Base-by-base conservation (phyloP, 1,139 yeast genomes). In the Nakaseomyces kungkrabaensis region DNA sequence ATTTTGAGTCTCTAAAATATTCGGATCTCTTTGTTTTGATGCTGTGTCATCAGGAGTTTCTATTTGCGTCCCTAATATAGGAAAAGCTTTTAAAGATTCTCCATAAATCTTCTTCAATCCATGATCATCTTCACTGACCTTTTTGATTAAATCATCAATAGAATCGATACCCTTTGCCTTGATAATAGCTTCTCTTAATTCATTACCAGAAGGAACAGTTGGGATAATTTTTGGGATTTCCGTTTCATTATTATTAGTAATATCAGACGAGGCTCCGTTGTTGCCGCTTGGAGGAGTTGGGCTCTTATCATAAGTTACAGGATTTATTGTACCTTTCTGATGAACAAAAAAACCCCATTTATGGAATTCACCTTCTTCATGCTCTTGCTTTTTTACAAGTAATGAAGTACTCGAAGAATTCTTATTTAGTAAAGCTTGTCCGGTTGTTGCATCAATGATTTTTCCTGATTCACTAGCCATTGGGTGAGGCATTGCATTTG, bases 311-410 rank as follows among this genome's bases (percentile, higher is more conserved):
- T 65, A 42, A 61, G 65, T 8, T 76, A 75, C 36, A 25, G 45
- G 38, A 5, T 33, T 46, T 54, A 71, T 64, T 26, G 72, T 59
- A 26, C 71, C 72, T 33, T 72, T 67, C 53, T 80, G 76, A 61
- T 79, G 85, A 58, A 83, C 81, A 59, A 79, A 82, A 60, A 77
- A 78, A 13, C 95, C 95, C 79, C 87, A 79, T 67, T 85, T 81
- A 67, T 87, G 96, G 54, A 88, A 75, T 61, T 86, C 95, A 56
- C 96, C 97, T 72, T 89, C 97, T 66, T 89, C 97, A 55, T 82
- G 80, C 60, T 88, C 96, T 64, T 84, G 88, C 56, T 77, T 79
- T 63, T 80, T 84, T 24, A 89, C 85, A 57, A 81, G 81, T 5
- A 78, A 61, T 0, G 86, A 81, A 0, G 87, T 81, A 55, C 78